Evolutionary conservation across 1,284 basidiomycete species (phyloP), one percentile per base, ranked within the genome.

Genomic region (Nidula niveotomentosa): DNA sequence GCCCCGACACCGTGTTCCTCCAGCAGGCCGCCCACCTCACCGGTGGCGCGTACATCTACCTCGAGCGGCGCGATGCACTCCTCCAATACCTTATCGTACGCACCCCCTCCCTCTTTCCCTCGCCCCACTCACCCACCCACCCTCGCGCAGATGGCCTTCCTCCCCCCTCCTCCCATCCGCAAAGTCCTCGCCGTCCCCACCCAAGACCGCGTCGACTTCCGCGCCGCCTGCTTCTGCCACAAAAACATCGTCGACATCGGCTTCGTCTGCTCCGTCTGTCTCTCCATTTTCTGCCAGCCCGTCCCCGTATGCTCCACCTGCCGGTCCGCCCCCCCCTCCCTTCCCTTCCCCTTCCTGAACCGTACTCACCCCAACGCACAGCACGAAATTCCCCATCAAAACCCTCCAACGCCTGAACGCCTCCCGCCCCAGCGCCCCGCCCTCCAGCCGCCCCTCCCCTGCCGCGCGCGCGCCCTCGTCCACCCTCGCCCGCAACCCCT

Each of bases 201-300:
- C 1, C 92, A 96, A 71, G 96, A 98, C 67, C 91, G 90, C 61
- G 90, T 98, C 56, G 97, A 99, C 69, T 96, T 99, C 68, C 83
- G 97, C 33, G 97, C 97, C 0, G 96, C 96, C 6, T 99, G 97
- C 70, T 99, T 99, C 76, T 99, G 97, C 72, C 97, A 99, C 73
- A 95, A 98, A 66, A 88, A 90, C 52, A 96, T 98, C 48, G 87
- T 99, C 39, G 96, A 99, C 66, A 85, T 99, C 52, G 97, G 96
- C 37, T 99, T 96, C 65, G 95, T 99, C 23, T 99, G 97, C 72
- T 96, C 94, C 15, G 94, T 98, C 36, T 98, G 95, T 68, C 74
- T 98, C 44, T 96, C 93, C 48, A 97, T 95, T 64, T 97, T 96
- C 71, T 97, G 94, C 67, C 85, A 91, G 61, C 94, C 94, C 1